Evolutionary conservation across 495 filamentous ascomycete species (phyloP).

Genomic region (Polyplosphaeria fusca): DNA sequence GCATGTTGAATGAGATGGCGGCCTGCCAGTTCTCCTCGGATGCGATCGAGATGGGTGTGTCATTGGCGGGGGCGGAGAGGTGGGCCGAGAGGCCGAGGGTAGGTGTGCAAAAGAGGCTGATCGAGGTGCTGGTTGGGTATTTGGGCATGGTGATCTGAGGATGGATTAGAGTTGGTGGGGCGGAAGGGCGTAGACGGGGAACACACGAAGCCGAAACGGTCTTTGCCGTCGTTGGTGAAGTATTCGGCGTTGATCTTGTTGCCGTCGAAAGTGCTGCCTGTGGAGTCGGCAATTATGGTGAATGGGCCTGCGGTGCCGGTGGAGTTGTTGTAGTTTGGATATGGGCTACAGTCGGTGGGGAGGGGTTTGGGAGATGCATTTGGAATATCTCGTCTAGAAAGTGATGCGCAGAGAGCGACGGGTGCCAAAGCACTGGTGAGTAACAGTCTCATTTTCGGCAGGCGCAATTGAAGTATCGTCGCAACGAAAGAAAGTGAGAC

Average conservation of each 20-base stretch:
- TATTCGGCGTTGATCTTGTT: background rate
- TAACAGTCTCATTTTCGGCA: too few relatives aligned
- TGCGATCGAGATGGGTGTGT: background rate
- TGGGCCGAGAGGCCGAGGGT: background rate
- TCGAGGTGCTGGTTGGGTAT: background rate
- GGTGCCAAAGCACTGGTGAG: too few relatives aligned
- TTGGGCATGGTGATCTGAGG: slow-evolving; percentile 4
- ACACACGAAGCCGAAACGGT: slow-evolving; percentile 7
- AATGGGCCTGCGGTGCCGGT: slow-evolving; percentile 1
- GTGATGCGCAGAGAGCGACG: too few relatives aligned
- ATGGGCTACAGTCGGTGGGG: background rate
- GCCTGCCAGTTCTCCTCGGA: slow-evolving; percentile 8
- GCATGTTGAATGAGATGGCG: background rate
- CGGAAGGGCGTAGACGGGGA: background rate
- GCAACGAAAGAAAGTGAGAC: too few relatives aligned
- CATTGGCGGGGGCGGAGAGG: background rate
- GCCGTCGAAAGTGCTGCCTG: slow-evolving; percentile 3
- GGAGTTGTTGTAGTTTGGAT: slow-evolving; percentile 3
- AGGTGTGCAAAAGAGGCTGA: background rate
- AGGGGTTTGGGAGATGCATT: background rate
- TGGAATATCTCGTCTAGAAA: too few relatives aligned
- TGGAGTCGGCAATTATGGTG: slow-evolving; percentile 2
- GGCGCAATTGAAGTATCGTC: too few relatives aligned
- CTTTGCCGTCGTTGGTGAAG: slow-evolving; percentile 8
- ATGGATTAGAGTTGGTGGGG: too few relatives aligned